Evolutionary conservation across 2,329 filamentous ascomycete genomes (phyloP).

Genomic region (Pyrenophora tritici-repentis): DNA sequence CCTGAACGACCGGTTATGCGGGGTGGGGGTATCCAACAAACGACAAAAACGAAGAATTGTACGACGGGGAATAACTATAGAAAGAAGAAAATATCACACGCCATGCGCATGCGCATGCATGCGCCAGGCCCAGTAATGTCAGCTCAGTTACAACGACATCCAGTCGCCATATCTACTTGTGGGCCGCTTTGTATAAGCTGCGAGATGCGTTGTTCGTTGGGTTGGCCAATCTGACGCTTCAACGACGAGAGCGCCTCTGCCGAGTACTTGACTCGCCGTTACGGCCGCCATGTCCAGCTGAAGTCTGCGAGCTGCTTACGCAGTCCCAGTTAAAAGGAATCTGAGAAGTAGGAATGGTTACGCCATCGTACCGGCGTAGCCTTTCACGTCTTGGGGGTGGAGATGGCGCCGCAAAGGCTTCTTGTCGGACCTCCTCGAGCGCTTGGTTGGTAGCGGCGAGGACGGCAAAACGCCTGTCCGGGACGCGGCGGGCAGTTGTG

Average conservation of each 20-base stretch:
- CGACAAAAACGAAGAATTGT: neutral
- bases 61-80: neutral
- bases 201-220: neutral
- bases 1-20: conserved; percentile 5
- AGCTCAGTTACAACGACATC: neutral
- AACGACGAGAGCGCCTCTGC: conserved; percentile 34
- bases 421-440: conserved; percentile 42
- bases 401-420: conserved; percentile 44
- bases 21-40: conserved; percentile 8
- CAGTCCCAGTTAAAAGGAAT: conserved; percentile 48
- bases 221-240: neutral
- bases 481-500: conserved; percentile 38
- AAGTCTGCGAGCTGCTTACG: conserved; percentile 42
- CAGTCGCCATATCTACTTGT: neutral
- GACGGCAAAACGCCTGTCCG: conserved; percentile 47
- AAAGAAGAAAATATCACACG: neutral
- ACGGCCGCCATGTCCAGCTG: conserved; percentile 18
- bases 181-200: neutral
- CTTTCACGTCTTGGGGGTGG: conserved; percentile 41
- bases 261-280: conserved; percentile 29
- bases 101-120: neutral
- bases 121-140: neutral
- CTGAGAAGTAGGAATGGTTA: conserved; percentile 35
- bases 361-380: conserved; percentile 39
- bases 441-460: conserved; percentile 46